These are phyloP conservation scores for Aspergillus costaricaensis DNA, from an alignment of 2,329 filamentous ascomycete genomes.

Conservation along the genomic window DNA sequence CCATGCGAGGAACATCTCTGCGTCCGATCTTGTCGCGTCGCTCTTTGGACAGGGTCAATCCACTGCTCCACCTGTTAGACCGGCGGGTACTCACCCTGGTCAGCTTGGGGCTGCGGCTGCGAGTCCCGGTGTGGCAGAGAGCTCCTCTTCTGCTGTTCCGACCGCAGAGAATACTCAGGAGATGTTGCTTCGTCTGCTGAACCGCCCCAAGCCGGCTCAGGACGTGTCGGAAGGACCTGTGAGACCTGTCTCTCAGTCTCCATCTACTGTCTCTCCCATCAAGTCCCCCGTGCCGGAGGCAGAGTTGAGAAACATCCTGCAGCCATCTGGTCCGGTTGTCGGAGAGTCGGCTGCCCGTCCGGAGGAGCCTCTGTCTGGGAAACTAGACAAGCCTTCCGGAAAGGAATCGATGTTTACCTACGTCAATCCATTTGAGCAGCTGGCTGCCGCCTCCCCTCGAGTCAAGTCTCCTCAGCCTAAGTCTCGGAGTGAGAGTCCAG, in stretches of 20 bases:
- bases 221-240: constrained; percentile 28
- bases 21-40: constrained; percentile 60
- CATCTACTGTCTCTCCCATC: constrained; percentile 41
- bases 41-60: constrained; percentile 50
- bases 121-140: constrained; percentile 22
- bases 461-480: constrained; percentile 56
- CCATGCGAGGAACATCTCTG: constrained; percentile 49
- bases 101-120: constrained; percentile 15
- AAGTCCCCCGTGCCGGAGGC: constrained; percentile 32
- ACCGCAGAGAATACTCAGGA: constrained; percentile 73
- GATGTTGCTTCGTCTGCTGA: constrained; percentile 82
- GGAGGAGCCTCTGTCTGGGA: constrained; percentile 24
- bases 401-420: constrained; percentile 64
- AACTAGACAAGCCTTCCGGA: constrained; percentile 37
- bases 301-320: constrained; percentile 3
- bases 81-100: constrained; percentile 21
- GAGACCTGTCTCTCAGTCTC: constrained; percentile 39
- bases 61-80: constrained; percentile 29
- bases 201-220: constrained; percentile 60
- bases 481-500: constrained; percentile 45
- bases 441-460: constrained; percentile 66
- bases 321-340: constrained; percentile 16
- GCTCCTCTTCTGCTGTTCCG: constrained; percentile 24
- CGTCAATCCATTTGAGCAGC: constrained; percentile 70
- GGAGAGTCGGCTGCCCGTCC: constrained; percentile 19